Evolutionary conservation across 2,329 filamentous ascomycete species (phyloP).

Genomic region (Beauveria australis): DNA sequence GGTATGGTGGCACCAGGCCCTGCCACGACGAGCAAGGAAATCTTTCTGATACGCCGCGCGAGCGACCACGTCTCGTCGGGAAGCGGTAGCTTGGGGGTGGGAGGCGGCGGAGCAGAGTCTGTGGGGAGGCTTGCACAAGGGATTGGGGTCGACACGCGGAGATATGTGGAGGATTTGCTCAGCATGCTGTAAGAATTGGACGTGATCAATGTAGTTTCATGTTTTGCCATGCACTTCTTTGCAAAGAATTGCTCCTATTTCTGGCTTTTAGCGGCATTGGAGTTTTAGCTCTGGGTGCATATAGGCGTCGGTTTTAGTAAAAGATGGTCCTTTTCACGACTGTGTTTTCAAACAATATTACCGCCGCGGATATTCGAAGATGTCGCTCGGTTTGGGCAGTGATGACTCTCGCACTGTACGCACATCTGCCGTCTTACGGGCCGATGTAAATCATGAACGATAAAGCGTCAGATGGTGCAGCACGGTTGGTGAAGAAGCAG

Average conservation of each 20-base stretch:
- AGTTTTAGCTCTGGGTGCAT: not conserved
- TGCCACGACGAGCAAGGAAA: constrained; percentile 42
- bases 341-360: not conserved
- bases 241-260: not conserved
- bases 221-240: not conserved
- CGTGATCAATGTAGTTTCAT: not conserved
- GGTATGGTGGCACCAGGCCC: constrained; percentile 12
- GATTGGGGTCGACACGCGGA: constrained; percentile 68
- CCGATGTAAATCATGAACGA: too few relatives aligned
- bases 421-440: too few relatives aligned
- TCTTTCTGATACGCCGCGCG: constrained; percentile 51
- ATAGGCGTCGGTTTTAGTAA: not conserved
- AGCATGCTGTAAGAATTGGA: constrained; percentile 38
- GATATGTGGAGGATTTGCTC: constrained; percentile 65
- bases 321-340: not conserved
- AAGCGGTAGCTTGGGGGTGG: constrained; percentile 20
- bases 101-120: constrained; percentile 29
- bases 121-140: constrained; percentile 58
- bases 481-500: too few relatives aligned
- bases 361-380: too few relatives aligned
- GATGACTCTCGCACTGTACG: too few relatives aligned
- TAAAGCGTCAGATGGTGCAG: too few relatives aligned
- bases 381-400: too few relatives aligned
- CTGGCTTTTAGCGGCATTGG: not conserved
- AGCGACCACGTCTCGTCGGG: constrained; percentile 42